These are phyloP conservation scores for Aegle marmelos DNA, from an alignment of 345 rosid species.

Conservation along the genomic window DNA sequence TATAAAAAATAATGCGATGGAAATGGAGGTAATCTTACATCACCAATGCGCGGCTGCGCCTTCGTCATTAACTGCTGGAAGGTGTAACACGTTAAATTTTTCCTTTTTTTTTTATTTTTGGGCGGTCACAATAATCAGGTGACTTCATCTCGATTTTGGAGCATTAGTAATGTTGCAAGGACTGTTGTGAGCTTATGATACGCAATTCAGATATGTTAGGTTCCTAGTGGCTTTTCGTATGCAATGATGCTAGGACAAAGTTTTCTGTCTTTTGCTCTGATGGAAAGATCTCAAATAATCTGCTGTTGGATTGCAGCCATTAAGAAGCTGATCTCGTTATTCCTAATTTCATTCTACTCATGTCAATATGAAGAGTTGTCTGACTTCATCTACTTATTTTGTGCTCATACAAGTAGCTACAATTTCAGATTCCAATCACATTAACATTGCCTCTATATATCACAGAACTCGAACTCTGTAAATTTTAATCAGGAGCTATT, in stretches of 20 bases:
- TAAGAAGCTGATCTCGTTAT: neutral
- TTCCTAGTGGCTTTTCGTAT: neutral
- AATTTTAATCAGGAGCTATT: neutral
- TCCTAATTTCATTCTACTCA: neutral
- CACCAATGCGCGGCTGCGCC: neutral
- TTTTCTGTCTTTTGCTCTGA: neutral
- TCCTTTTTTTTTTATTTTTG: too few relatives aligned
- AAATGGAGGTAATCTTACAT: neutral
- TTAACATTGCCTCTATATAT: neutral
- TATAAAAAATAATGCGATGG: neutral
- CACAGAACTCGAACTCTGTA: neutral
- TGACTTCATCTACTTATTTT: neutral
- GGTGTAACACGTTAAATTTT: too few relatives aligned
- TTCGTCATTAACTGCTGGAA: neutral
- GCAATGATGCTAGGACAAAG: neutral
- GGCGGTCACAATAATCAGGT: neutral
- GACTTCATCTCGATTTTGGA: neutral
- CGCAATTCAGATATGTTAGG: neutral
- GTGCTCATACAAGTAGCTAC: neutral
- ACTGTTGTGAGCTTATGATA: neutral
- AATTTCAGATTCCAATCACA: neutral
- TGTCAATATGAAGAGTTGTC: neutral
- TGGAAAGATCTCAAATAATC: slow-evolving; percentile 1
- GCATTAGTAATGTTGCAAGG: neutral
- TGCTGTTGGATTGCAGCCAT: neutral